Conservation (phyloP, 257 asterid species). For the Schizonepeta tenuifolia region DNA sequence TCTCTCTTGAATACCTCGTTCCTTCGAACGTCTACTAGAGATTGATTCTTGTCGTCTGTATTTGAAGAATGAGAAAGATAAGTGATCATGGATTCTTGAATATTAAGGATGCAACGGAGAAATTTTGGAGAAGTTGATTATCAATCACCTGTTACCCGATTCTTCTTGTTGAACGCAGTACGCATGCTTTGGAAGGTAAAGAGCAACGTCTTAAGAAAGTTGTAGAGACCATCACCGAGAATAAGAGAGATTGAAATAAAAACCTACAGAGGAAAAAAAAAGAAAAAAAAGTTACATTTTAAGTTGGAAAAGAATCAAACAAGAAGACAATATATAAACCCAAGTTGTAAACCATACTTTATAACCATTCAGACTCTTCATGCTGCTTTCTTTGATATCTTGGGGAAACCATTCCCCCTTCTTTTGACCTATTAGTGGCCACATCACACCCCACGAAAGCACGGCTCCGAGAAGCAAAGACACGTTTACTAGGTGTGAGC, state of each 20-base stretch:
- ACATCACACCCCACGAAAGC: slow-evolving; percentile 73
- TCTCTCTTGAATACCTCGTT: slow-evolving; percentile 64
- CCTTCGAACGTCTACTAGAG: slow-evolving; percentile 41
- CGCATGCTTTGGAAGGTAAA: slow-evolving; percentile 58
- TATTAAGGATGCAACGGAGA: too few relatives aligned
- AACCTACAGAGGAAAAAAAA: slow-evolving; percentile 55
- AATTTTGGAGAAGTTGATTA: neutral
- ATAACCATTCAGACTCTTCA: slow-evolving; percentile 72
- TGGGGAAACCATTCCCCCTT: slow-evolving; percentile 65
- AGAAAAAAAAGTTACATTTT: too few relatives aligned
- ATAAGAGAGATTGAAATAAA: slow-evolving; percentile 81
- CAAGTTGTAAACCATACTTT: slow-evolving; percentile 43
- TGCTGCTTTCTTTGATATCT: slow-evolving; percentile 54
- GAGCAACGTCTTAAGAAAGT: slow-evolving; percentile 67
- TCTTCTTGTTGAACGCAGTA: slow-evolving; percentile 48
- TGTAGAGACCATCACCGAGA: slow-evolving; percentile 87
- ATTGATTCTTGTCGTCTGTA: slow-evolving; percentile 24
- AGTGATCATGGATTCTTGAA: neutral
- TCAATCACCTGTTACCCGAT: slow-evolving; percentile 43
- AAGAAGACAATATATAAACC: neutral
- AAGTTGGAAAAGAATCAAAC: neutral
- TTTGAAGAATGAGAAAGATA: neutral
- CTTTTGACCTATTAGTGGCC: slow-evolving; percentile 57
- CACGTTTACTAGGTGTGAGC: slow-evolving; percentile 64
- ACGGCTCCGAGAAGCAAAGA: slow-evolving; percentile 74